Evolutionary conservation across 768 basidiomycete species (phyloP).

Genomic region (Sporobolomyces roseus): DNA sequence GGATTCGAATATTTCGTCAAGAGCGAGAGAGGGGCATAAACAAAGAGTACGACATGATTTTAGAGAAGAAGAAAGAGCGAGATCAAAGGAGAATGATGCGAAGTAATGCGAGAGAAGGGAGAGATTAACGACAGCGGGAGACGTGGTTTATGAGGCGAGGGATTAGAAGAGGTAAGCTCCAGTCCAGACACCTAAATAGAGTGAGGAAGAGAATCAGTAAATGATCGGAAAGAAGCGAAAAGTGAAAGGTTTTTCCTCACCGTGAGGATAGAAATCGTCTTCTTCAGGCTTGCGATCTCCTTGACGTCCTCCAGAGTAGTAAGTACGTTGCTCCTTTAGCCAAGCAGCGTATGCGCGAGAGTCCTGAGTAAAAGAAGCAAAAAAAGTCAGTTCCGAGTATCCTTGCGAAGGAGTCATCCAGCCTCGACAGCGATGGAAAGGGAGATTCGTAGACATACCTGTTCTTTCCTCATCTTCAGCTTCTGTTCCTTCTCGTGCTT

Average conservation of each 20-base stretch:
- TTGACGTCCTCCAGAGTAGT: conserved; percentile 1
- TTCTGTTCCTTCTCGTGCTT: conserved; percentile 9
- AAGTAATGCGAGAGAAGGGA: too few species aligned
- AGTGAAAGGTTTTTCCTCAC: not conserved
- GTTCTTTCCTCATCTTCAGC: not conserved
- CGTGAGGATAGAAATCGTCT: conserved; percentile 7
- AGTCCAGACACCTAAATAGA: conserved; percentile 1
- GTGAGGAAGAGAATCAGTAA: not conserved
- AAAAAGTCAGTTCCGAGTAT: not conserved
- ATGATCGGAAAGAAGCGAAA: not conserved
- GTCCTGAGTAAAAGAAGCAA: not conserved
- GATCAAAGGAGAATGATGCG: too few species aligned
- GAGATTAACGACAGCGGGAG: not conserved
- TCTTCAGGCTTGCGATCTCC: not conserved
- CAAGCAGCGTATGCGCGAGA: conserved; percentile 17
- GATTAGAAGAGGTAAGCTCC: conserved; percentile 15
- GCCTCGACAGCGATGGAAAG: too few species aligned
- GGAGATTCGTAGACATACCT: not conserved
- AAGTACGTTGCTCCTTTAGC: not conserved
- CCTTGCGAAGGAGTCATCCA: too few species aligned
- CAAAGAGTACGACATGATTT: too few species aligned
- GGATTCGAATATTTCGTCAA: too few species aligned
- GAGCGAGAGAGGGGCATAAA: too few species aligned
- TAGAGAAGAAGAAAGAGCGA: too few species aligned
- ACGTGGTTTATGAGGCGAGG: not conserved